Evolutionary conservation across 495 filamentous ascomycete genomes (phyloP).

Genomic region (Xylaria palmicola): DNA sequence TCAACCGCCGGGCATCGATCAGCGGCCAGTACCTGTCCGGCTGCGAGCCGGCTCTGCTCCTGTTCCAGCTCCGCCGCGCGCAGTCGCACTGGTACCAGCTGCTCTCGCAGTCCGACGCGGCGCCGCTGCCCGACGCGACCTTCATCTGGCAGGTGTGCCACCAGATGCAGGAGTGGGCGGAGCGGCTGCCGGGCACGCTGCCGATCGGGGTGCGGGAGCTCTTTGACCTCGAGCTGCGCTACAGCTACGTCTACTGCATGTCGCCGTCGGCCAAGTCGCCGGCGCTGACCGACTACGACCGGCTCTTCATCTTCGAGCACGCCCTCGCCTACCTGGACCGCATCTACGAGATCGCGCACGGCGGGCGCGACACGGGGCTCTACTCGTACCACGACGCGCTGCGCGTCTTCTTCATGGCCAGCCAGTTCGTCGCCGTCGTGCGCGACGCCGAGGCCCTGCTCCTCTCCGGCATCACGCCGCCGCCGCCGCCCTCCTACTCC

Average conservation of each 20-base stretch:
- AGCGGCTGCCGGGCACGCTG: conserved; percentile 57
- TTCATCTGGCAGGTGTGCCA: conserved; percentile 64
- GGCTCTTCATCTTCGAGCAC: conserved; percentile 77
- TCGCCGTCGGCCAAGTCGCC: conserved; percentile 71
- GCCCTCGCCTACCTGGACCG: conserved; percentile 68
- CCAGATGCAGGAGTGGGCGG: conserved; percentile 65
- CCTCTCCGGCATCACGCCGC: conserved; percentile 34
- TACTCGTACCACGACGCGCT: conserved; percentile 75
- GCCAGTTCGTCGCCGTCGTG: conserved; percentile 67
- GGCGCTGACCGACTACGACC: conserved; percentile 62
- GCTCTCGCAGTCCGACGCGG: conserved; percentile 67
- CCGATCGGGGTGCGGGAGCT: conserved; percentile 61
- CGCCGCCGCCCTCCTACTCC: conserved; percentile 28
- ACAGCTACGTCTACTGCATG: conserved; percentile 79
- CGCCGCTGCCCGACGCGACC: conserved; percentile 56
- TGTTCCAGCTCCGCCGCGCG: conserved; percentile 72
- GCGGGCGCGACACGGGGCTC: conserved; percentile 50
- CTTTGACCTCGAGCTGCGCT: conserved; percentile 78
- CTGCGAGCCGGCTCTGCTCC: conserved; percentile 55
- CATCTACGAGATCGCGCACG: conserved; percentile 55
- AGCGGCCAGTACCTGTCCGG: conserved; percentile 44
- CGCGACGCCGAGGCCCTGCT: conserved; percentile 53
- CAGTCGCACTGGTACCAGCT: conserved; percentile 82
- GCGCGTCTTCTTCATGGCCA: conserved; percentile 68
- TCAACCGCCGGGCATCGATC: conserved; percentile 34